Base-by-base conservation (phyloP, 2,329 filamentous ascomycete genomes). In the Samsoniella hepiali region DNA sequence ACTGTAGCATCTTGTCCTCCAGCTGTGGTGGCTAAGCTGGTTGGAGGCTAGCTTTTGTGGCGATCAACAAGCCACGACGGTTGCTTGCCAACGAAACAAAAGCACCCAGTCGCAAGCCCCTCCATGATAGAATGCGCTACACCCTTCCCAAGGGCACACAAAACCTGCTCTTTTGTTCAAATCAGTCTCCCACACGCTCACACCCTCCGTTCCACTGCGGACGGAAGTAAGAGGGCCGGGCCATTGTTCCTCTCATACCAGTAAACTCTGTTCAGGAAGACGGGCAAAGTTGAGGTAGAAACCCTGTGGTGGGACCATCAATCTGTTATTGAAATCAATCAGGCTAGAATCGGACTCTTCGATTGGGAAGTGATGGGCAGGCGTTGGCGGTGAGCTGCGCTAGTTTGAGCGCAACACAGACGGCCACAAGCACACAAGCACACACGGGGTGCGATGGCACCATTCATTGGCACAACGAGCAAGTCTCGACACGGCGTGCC, bases 301-400 rank as follows among this genome's bases (percentile, higher is more conserved):
- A 54, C 11, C 11, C 11, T 54, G 36, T 38, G 36, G 36, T 38
- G 36, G 11, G 36, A 38, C 36, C 9, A 10, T 3, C 3, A 11
- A 10, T 10, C 11, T 38, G 22, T 9, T 10, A 27, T 38, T 7
- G 22, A 9, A 38, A 38, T 40, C 11, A 13, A 40, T 27, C 51
- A 40, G 29, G 3, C 31, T 6, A 55, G 8, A 31, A 15, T 7
- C 27, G 27, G 29, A 9, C 7, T 34, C 13, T 31, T 55, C 2
- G 11, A 17, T 27, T 13, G 5, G 34, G 31, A 45, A 44, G 15
- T n/a, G 40, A 57, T 34, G 38, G 36, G 38, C 42, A 31, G 55
- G 31, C 42, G 31, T 32, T 56, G 38, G 55, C 55, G 55, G 42
- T 58, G 55, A 58, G 55, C 3, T 47, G 42, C 54, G 55, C 31